Percentiles rank a stretch among this genome's conserved stretches.
These are phyloP conservation scores for Citrus glauca DNA, from an alignment of 345 rosid species.

Conservation along the genomic window DNA sequence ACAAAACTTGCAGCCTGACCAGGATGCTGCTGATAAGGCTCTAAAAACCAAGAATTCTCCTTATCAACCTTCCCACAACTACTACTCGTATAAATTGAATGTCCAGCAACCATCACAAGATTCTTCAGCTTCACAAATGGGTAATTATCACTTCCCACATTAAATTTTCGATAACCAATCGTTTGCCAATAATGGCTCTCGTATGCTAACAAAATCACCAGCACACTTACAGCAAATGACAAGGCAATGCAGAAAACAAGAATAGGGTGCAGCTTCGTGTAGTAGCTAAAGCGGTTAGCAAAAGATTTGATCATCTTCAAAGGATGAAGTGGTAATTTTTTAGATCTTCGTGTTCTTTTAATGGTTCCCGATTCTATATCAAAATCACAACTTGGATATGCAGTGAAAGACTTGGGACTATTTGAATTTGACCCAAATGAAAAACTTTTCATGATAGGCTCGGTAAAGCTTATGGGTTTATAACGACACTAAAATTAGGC, in stretches of 20 bases:
- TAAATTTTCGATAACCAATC: slow-evolving; percentile 29
- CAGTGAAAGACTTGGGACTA: slow-evolving; percentile 61
- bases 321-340: slow-evolving; percentile 31
- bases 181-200: slow-evolving; percentile 37
- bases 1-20: slow-evolving; percentile 91
- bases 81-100: slow-evolving; percentile 81
- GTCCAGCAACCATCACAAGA: slow-evolving; percentile 99
- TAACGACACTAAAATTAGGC: slow-evolving; percentile 30
- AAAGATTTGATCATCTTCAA: slow-evolving; percentile 60
- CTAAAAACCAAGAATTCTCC: slow-evolving; percentile 95
- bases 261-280: slow-evolving; percentile 61
- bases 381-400: slow-evolving; percentile 72
- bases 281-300: slow-evolving; percentile 48
- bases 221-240: slow-evolving; percentile 59
- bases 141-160: slow-evolving; percentile 34
- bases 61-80: slow-evolving; percentile 69
- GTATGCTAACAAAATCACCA: slow-evolving; percentile 48
- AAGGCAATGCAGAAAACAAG: slow-evolving; percentile 45
- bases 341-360: slow-evolving; percentile 57
- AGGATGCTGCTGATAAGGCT: slow-evolving; percentile 86
- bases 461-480: slow-evolving; percentile 21
- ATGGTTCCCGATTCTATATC: slow-evolving; percentile 73
- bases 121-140: slow-evolving; percentile 66
- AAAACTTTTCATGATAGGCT: slow-evolving; percentile 56
- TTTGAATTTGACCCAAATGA: slow-evolving; percentile 44